phyloP scores from a whole-genome alignment of 164 flowering plant species.

The Tinospora cordifolia region DNA sequence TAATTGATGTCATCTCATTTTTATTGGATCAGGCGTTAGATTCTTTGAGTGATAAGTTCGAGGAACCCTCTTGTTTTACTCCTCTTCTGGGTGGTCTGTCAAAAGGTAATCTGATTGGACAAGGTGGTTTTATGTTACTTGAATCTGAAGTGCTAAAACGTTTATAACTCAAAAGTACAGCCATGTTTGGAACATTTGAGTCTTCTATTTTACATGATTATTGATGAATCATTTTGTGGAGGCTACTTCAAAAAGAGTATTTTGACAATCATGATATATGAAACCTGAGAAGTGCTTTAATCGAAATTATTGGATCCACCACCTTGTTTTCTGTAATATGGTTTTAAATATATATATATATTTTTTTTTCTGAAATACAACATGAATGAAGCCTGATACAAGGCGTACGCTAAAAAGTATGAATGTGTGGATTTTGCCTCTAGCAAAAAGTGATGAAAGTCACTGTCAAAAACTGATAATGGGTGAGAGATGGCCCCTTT shows the following conservation, averaged over 20 bases:
- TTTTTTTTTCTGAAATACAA: not conserved
- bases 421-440: not conserved
- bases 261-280: not conserved
- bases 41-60: conserved; percentile 25
- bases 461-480: too few relatives aligned
- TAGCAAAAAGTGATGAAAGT: too few relatives aligned
- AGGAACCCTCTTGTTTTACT: conserved; percentile 33
- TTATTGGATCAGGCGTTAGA: conserved; percentile 55
- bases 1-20: conserved; percentile 1
- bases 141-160: not conserved
- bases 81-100: conserved; percentile 57
- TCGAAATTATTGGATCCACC: not conserved
- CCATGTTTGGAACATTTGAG: conserved; percentile 3
- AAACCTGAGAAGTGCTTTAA: not conserved
- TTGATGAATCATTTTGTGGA: not conserved
- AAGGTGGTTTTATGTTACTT: not conserved
- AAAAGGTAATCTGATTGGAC: conserved; percentile 43
- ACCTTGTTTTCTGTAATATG: not conserved
- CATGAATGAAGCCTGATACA: not conserved
- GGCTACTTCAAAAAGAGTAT: not conserved
- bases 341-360: not conserved
- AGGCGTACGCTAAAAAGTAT: not conserved
- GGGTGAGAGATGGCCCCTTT: too few relatives aligned
- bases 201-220: not conserved
- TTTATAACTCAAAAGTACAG: not conserved